Base-by-base conservation (phyloP, 2,329 filamentous ascomycete genomes). In the Xylaria sp. region DNA sequence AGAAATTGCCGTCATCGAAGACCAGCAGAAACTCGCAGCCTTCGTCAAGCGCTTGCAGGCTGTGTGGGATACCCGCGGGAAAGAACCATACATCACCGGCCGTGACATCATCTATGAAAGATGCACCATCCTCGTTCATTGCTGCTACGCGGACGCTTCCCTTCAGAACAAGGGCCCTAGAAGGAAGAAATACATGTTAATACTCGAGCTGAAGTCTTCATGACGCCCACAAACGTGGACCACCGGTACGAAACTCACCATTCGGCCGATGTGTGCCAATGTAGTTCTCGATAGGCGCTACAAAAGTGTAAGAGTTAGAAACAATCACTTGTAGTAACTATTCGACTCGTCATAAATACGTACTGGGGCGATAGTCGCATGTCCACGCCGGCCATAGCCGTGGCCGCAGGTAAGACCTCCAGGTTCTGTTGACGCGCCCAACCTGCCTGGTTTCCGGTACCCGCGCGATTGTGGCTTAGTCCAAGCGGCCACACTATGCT, bases 21-120 rank as follows among this genome's bases (percentile, higher is more conserved):
- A 90, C 84, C 2, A 90, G 81, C 1, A 90, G 81, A 75, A 89
- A 90, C 75, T 90, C 88, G 50, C 79, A 81, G 0, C 88, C 88
- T 39, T 84, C 80, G 3, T 85, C 85, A 13, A 89, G 83, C 0
- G 83, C 88, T 77, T 86, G 88, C 51, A 89, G 82, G 1, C 83
- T 86, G 76, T 72, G 71, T 3, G 71, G 71, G 50, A 72, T 50
- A 51, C 71, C 71, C 0, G 71, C 13, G 0, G 71, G 71, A 41
- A 72, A 72, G 58, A 65, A 72, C 86, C 86, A 87, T 1, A 87
- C 82, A 71, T 88, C 86, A 23, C 86, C 85, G 9, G 80, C 82
- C 34, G 81, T 80, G 10, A 88, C 72, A 59, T 86, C 83, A 64
- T 86, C 83, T 46, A 84, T 77, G 58, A 85, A 85, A 9, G 78